phyloP scores from a whole-genome alignment of 345 rosid genomes.

The Anacardium occidentale region DNA sequence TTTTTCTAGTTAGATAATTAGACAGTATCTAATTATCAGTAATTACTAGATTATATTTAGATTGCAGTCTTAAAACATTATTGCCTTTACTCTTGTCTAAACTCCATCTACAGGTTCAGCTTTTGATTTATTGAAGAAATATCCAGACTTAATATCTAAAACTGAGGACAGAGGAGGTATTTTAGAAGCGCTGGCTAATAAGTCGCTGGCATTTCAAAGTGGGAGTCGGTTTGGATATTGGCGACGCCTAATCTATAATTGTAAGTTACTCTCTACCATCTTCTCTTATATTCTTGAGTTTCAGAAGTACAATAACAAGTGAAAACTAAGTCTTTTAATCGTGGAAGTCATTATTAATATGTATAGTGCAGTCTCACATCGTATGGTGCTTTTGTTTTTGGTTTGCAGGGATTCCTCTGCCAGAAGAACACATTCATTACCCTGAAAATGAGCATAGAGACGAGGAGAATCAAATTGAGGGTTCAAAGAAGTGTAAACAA shows the following conservation, averaged over 20 bases:
- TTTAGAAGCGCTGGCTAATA: constrained; percentile 2
- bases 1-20: too few relatives aligned
- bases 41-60: too few relatives aligned
- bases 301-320: not conserved
- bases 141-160: not conserved
- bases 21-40: too few relatives aligned
- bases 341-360: too few relatives aligned
- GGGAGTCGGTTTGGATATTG: constrained; percentile 8
- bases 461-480: not conserved
- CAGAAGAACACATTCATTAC: not conserved
- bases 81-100: too few relatives aligned
- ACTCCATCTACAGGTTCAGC: not conserved
- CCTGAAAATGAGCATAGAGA: not conserved
- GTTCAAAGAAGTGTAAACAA: not conserved
- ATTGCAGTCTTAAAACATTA: too few relatives aligned
- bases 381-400: too few relatives aligned
- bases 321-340: too few relatives aligned
- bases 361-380: too few relatives aligned
- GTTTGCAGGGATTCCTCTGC: not conserved
- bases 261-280: not conserved
- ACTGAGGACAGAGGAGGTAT: not conserved
- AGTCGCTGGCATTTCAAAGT: not conserved
- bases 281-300: not conserved
- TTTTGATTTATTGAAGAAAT: not conserved
- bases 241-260: not conserved